Evolutionary conservation across 495 filamentous ascomycete species (phyloP).

Genomic region (Trichoderma erinaceum): DNA sequence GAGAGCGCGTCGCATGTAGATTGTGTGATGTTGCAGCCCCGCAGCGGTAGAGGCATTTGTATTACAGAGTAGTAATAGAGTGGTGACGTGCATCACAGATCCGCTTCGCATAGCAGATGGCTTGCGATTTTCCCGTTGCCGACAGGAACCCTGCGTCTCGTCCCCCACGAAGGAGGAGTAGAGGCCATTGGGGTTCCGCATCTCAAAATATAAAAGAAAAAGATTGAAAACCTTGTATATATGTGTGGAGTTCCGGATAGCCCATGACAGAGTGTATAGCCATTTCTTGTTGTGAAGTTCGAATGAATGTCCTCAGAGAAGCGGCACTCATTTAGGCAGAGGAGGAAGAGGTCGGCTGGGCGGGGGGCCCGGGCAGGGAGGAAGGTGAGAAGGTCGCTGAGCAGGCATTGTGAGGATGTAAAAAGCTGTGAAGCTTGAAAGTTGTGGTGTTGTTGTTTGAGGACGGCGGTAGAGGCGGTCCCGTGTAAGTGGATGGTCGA

Average conservation of each 20-base stretch:
- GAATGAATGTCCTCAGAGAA: not conserved
- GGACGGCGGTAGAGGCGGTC: constrained; percentile 11
- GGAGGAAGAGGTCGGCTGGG: constrained; percentile 78
- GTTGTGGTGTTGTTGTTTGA: constrained; percentile 2
- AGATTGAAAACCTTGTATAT: not conserved
- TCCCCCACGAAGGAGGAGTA: not conserved
- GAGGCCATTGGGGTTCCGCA: not conserved
- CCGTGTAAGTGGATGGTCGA: constrained; percentile 9
- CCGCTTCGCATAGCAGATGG: constrained; percentile 10
- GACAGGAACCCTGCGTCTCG: not conserved
- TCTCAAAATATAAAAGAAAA: not conserved
- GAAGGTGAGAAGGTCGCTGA: constrained; percentile 63
- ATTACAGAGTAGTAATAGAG: not conserved
- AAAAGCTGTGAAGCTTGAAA: not conserved
- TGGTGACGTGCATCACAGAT: constrained; percentile 11
- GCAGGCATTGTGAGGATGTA: constrained; percentile 39
- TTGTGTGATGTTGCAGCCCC: constrained; percentile 1
- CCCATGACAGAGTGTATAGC: not conserved
- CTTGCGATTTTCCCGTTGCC: not conserved
- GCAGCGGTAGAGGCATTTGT: not conserved
- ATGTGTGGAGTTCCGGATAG: not conserved
- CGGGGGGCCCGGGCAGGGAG: constrained; percentile 80
- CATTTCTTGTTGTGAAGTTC: not conserved
- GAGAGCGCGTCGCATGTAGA: constrained; percentile 1
- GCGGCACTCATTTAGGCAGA: constrained; percentile 58